These are phyloP conservation scores for Monosporozyma siamensis DNA, from an alignment of 805 yeast species.

Conservation along the genomic window DNA sequence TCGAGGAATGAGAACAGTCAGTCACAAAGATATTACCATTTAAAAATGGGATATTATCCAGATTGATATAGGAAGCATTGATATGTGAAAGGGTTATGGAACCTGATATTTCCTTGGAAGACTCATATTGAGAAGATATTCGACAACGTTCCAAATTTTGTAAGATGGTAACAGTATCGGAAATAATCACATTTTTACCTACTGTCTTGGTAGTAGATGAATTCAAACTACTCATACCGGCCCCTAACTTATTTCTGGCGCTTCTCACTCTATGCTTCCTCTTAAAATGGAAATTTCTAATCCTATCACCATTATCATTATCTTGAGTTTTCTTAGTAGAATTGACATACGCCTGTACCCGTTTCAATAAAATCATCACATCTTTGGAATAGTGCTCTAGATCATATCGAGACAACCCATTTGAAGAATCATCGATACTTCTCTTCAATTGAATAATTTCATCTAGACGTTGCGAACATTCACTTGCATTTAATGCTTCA, in stretches of 20 bases:
- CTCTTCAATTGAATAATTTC: conserved; percentile 9
- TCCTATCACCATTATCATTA: neutral
- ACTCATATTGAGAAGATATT: conserved; percentile 1
- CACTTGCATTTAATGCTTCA: neutral
- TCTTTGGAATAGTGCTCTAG: conserved; percentile 11
- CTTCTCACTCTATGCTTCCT: too few relatives aligned
- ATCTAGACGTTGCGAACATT: neutral
- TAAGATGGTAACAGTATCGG: conserved; percentile 3
- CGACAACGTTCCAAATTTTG: conserved; percentile 11
- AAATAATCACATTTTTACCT: neutral
- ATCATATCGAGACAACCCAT: conserved; percentile 14
- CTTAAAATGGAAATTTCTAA: conserved; percentile 2
- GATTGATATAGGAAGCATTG: conserved; percentile 8
- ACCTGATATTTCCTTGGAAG: conserved; percentile 7
- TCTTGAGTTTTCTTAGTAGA: too few relatives aligned
- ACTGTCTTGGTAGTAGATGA: neutral
- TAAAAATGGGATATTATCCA: conserved; percentile 13
- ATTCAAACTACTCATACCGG: neutral
- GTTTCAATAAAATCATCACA: conserved; percentile 12
- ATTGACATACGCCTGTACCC: conserved; percentile 5
- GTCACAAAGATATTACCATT: conserved; percentile 21
- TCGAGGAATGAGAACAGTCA: conserved; percentile 10
- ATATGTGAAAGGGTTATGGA: conserved; percentile 15
- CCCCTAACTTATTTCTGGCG: too few relatives aligned
- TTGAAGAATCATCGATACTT: conserved; percentile 8